These are phyloP conservation scores for Pythium graminicola DNA, from an alignment of 352 stramenopile species.

Conservation along the genomic window DNA sequence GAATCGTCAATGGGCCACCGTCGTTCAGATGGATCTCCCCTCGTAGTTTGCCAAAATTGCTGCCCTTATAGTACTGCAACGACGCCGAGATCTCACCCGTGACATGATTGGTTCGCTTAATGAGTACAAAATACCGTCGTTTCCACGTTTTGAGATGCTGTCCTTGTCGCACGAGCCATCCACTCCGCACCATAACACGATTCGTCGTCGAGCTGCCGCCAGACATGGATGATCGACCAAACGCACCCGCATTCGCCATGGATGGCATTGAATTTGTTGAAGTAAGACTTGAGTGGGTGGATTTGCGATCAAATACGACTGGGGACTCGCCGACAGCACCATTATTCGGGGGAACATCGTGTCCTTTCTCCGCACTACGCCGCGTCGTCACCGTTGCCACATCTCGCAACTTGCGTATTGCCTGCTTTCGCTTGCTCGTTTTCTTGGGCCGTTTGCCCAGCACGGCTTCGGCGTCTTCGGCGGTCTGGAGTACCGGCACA, in stretches of 20 bases:
- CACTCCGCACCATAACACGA: slow-evolving; percentile 26
- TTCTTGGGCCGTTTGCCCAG: slow-evolving; percentile 20
- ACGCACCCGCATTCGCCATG: background rate
- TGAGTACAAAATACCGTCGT: slow-evolving; percentile 79
- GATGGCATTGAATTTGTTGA: slow-evolving; percentile 10
- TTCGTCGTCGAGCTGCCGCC: slow-evolving; percentile 34
- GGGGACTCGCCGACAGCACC: slow-evolving; percentile 1
- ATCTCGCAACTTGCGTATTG: slow-evolving; percentile 23
- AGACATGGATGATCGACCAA: slow-evolving; percentile 22
- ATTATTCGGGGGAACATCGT: background rate
- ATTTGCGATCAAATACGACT: slow-evolving; percentile 1
- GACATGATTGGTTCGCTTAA: slow-evolving; percentile 62
- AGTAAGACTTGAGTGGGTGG: slow-evolving; percentile 5
- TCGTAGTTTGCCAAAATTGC: slow-evolving; percentile 70
- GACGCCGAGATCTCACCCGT: slow-evolving; percentile 67
- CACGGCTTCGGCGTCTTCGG: slow-evolving; percentile 39
- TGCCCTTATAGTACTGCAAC: slow-evolving; percentile 84
- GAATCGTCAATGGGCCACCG: slow-evolving; percentile 55
- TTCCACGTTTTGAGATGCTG: slow-evolving; percentile 75
- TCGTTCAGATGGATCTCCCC: slow-evolving; percentile 68
- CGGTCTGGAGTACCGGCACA: slow-evolving; percentile 62
- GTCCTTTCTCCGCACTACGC: slow-evolving; percentile 15
- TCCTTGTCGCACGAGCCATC: slow-evolving; percentile 32
- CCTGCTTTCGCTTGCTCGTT: slow-evolving; percentile 26
- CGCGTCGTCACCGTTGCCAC: slow-evolving; percentile 8